Base-by-base conservation (phyloP, 2,329 filamentous ascomycete genomes). In the Taxawa tesnikishii region DNA sequence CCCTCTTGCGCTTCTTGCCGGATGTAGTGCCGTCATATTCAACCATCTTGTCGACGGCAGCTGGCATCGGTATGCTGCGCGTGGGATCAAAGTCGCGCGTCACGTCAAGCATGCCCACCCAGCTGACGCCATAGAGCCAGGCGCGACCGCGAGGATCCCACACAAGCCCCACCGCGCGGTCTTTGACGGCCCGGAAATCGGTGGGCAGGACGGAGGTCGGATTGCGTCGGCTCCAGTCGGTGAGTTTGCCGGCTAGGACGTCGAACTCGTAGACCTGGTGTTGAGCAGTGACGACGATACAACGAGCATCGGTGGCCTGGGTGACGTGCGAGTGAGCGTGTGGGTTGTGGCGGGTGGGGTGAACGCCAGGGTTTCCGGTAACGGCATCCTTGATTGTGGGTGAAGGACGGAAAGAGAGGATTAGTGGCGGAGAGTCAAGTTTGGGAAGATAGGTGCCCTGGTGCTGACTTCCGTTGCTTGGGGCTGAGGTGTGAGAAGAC, bases 21-120 rank as follows among this genome's bases (percentile, higher is more conserved):
- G 31, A 14, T 23, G 30, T 33, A 33, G 33, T 11, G 17, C 28
- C 27, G 17, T 38, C 32, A n/a, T 26, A 17, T 7, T 34, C 31
- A 7, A 39, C 34, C 10, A 26, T 30, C 14, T 33, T 31, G 10
- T 28, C 34, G 6, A 25, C 29, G 5, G 32, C 28, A 4, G 34
- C 10, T 10, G 26, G 15, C n/a, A 32, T 27, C 4, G 29, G 27
- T 12, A 33, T 10, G 5, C 28, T 28, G 6, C 15, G 28, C 4
- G 28, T 28, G 0, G 33, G 17, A n/a, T 59, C 52, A 29, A 90
- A 68, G 52, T 94, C 79, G 46, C 71, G 70, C 13, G 72, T 71
- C 17, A 93, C 62, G 53, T 96, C 85, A 38, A 98, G 73, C 87
- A 96, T 96, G 60, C 83, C 85, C 15, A 98, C 57, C 69, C 85